A percentile compares a stretch with the other conserved stretches of the same genome.
phyloP scores from a whole-genome alignment of 345 rosid genomes.

The Sisymbrium altissimum region DNA sequence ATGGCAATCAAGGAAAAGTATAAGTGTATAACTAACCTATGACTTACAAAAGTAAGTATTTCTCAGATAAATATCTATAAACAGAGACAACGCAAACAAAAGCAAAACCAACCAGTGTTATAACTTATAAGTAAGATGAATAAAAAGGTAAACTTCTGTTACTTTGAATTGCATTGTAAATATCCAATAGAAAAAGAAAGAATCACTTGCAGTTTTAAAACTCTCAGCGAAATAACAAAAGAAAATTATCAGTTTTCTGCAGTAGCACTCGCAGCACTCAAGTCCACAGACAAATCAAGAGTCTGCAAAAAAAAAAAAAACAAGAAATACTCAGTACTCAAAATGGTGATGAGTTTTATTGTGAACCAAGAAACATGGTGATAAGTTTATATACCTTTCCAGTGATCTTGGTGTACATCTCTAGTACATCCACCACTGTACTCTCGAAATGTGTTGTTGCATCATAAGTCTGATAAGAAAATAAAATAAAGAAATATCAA shows the following conservation, averaged over 20 bases:
- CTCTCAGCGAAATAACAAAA: background rate
- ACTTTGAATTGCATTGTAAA: background rate
- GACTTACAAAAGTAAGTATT: background rate
- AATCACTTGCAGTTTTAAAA: conserved; percentile 10
- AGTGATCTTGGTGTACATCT: conserved; percentile 72
- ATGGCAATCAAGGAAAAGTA: background rate
- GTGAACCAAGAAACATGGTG: conserved; percentile 12
- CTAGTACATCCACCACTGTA: conserved; percentile 70
- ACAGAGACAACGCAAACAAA: background rate
- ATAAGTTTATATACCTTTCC: conserved; percentile 57
- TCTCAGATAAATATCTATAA: background rate
- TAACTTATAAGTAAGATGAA: background rate
- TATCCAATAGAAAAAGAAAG: background rate
- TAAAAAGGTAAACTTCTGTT: conserved; percentile 3
- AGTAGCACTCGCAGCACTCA: conserved; percentile 79
- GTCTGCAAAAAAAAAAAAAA: conserved; percentile 35
- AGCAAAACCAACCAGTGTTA: conserved; percentile 9
- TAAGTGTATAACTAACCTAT: background rate
- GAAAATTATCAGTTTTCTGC: conserved; percentile 18
- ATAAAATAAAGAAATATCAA: conserved; percentile 5
- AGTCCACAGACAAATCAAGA: conserved; percentile 74
- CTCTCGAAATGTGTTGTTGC: conserved; percentile 88
- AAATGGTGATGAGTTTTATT: background rate
- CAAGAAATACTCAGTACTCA: background rate
- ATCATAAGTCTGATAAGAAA: conserved; percentile 58